Evolutionary conservation across 805 yeast species (phyloP).

Genomic region (Maudiozyma bulderi): DNA sequence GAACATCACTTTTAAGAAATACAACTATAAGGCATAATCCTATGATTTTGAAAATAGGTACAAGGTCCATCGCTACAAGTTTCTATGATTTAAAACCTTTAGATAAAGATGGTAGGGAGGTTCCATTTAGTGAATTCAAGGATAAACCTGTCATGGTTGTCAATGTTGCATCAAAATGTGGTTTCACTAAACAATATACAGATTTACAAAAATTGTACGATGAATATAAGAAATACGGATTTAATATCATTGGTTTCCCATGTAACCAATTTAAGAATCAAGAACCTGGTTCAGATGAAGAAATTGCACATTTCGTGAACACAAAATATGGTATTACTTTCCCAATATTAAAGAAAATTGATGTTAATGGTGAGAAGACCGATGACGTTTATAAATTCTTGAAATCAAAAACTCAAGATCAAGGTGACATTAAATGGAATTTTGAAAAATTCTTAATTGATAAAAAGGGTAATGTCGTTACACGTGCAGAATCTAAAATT

Average conservation of each 20-base stretch:
- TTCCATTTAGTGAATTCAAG: slow-evolving; percentile 49
- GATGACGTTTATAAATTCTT: slow-evolving; percentile 75
- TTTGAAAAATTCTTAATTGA: slow-evolving; percentile 62
- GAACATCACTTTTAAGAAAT: not conserved
- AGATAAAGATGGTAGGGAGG: slow-evolving; percentile 50
- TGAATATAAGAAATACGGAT: slow-evolving; percentile 52
- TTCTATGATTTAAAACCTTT: slow-evolving; percentile 59
- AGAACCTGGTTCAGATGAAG: slow-evolving; percentile 62
- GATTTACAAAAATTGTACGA: slow-evolving; percentile 62
- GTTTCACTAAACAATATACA: slow-evolving; percentile 65
- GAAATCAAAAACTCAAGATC: slow-evolving; percentile 48
- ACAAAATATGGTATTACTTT: slow-evolving; percentile 83
- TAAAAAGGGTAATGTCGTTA: slow-evolving; percentile 44
- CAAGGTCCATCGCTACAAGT: slow-evolving; percentile 18
- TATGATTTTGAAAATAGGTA: not conserved
- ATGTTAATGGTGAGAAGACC: slow-evolving; percentile 77
- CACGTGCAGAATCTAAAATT: slow-evolving; percentile 57
- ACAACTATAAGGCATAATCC: not conserved
- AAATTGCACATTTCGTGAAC: slow-evolving; percentile 63
- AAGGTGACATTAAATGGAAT: slow-evolving; percentile 75
- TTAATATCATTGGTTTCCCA: slow-evolving; percentile 75
- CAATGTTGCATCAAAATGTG: slow-evolving; percentile 83
- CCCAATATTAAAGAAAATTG: slow-evolving; percentile 78
- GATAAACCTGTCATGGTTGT: slow-evolving; percentile 79
- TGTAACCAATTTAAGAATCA: slow-evolving; percentile 83